Evolutionary conservation across 805 yeast genomes (phyloP).

Genomic region (Alloascoidea africana): DNA sequence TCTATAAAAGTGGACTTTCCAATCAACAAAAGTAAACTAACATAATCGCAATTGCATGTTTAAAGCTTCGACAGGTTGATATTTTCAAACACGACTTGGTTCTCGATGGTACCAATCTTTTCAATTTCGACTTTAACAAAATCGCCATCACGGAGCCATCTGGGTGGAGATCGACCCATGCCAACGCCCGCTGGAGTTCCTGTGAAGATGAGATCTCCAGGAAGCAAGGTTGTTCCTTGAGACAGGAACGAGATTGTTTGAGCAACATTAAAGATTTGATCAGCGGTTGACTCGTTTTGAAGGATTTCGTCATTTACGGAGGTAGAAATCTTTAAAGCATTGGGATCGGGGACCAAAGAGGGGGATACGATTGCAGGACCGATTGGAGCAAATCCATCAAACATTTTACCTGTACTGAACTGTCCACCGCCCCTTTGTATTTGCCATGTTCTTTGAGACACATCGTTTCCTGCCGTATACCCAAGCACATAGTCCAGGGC

Average conservation of each 20-base stretch:
- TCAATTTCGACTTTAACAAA: slow-evolving; percentile 25
- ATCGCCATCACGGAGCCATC: slow-evolving; percentile 30
- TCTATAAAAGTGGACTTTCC: no score
- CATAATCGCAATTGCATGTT: no score
- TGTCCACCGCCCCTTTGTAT: slow-evolving; percentile 36
- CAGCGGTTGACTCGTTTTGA: slow-evolving; percentile 29
- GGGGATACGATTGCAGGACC: slow-evolving; percentile 36
- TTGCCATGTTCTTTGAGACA: slow-evolving; percentile 45
- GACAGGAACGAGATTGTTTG: slow-evolving; percentile 30
- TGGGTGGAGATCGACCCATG: slow-evolving; percentile 25
- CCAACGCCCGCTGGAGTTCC: slow-evolving; percentile 47
- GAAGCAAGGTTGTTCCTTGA: slow-evolving; percentile 33
- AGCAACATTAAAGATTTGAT: slow-evolving; percentile 31
- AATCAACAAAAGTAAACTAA: no score
- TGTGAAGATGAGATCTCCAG: slow-evolving; percentile 39
- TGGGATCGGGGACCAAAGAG: slow-evolving; percentile 18
- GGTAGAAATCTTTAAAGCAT: slow-evolving; percentile 21
- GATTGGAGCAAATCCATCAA: slow-evolving; percentile 41
- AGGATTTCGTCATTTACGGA: slow-evolving; percentile 31
- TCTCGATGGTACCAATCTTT: slow-evolving; percentile 26
- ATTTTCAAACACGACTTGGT: slow-evolving; percentile 21
- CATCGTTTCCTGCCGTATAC: slow-evolving; percentile 38
- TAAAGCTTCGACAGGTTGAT: slow-evolving; percentile 3
- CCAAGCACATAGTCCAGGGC: slow-evolving; percentile 35
- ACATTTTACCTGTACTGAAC: slow-evolving; percentile 35